A percentile compares a stretch with the other conserved stretches of the same genome.
Conservation (phyloP, 2,329 filamentous ascomycete genomes). For the Zasmidium citrigriseum region DNA sequence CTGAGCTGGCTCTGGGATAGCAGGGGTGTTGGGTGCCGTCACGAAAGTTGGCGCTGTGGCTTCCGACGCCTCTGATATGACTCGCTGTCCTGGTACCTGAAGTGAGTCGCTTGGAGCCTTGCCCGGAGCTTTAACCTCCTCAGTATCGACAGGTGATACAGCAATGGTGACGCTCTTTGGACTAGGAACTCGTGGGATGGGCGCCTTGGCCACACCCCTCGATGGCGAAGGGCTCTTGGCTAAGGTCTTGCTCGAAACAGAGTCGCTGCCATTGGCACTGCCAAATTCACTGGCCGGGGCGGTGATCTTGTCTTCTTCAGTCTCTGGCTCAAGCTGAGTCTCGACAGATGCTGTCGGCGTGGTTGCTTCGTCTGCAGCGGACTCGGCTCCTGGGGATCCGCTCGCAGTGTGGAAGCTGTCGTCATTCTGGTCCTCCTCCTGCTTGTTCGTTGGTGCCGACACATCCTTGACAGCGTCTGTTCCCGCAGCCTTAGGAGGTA, state of each 20-base stretch:
- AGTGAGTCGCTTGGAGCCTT: not conserved
- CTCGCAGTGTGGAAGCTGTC: conserved; percentile 37
- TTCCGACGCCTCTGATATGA: conserved; percentile 18
- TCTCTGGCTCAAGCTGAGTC: not conserved
- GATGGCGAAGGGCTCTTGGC: not conserved
- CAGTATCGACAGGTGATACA: conserved; percentile 7
- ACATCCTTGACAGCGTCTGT: not conserved
- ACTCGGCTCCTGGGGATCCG: conserved; percentile 21
- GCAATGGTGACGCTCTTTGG: conserved; percentile 11
- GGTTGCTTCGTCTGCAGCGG: not conserved
- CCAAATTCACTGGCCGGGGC: not conserved
- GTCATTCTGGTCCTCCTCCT: conserved; percentile 27
- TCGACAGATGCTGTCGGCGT: not conserved
- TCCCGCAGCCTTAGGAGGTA: conserved; percentile 7
- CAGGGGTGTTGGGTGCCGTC: conserved; percentile 28
- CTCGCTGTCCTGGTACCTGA: conserved; percentile 10
- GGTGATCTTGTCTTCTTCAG: not conserved
- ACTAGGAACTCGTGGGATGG: conserved; percentile 12
- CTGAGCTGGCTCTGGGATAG: conserved; percentile 6
- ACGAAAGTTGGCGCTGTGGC: conserved; percentile 19
- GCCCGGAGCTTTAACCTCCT: not conserved
- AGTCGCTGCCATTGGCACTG: not conserved
- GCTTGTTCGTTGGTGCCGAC: conserved; percentile 1
- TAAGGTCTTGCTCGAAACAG: not conserved
- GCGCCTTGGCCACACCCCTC: conserved; percentile 14